Conservation (phyloP, 352 stramenopile genomes). For the Phytophthora melonis region DNA sequence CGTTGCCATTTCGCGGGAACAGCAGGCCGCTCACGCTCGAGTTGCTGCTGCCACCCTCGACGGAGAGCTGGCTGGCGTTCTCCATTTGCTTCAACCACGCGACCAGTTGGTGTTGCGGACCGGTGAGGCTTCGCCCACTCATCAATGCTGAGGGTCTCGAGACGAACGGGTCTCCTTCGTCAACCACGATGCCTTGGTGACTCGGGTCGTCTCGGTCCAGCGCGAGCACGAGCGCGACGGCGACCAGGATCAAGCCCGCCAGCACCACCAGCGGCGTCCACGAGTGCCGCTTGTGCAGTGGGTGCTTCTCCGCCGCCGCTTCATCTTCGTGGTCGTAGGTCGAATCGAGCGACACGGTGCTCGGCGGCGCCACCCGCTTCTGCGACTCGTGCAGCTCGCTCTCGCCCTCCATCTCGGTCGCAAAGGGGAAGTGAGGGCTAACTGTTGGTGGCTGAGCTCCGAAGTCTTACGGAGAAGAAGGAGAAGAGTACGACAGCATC, state of each 20-base stretch:
- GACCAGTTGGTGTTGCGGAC: conserved; percentile 26
- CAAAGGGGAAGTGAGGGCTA: conserved; percentile 16
- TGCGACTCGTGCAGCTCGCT: conserved; percentile 2
- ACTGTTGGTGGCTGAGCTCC: no score
- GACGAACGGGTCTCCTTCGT: conserved; percentile 13
- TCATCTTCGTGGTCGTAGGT: conserved; percentile 18
- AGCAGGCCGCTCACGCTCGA: conserved; percentile 29
- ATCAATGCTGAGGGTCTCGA: conserved; percentile 10
- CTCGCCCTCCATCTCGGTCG: conserved; percentile 31
- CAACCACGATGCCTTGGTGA: conserved; percentile 1
- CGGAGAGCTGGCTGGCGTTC: conserved; percentile 30
- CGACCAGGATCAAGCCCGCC: conserved; percentile 24
- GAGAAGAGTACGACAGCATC: conserved; percentile 24
- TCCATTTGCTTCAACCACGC: conserved; percentile 30
- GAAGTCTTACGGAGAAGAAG: conserved; percentile 12
- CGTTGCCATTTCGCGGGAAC: conserved; percentile 25
- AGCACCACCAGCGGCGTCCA: conserved; percentile 26
- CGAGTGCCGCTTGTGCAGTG: neutral
- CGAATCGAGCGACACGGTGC: conserved; percentile 43
- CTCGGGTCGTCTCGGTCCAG: conserved; percentile 18
- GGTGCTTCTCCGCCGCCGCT: conserved; percentile 2
- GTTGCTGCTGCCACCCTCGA: conserved; percentile 30
- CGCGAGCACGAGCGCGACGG: conserved; percentile 30
- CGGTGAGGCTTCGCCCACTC: conserved; percentile 15
- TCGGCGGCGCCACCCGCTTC: conserved; percentile 31